A percentile compares a stretch with the other conserved stretches of the same genome.
phyloP scores from a whole-genome alignment of 495 filamentous ascomycete genomes.

The Penicillium odoratum region DNA sequence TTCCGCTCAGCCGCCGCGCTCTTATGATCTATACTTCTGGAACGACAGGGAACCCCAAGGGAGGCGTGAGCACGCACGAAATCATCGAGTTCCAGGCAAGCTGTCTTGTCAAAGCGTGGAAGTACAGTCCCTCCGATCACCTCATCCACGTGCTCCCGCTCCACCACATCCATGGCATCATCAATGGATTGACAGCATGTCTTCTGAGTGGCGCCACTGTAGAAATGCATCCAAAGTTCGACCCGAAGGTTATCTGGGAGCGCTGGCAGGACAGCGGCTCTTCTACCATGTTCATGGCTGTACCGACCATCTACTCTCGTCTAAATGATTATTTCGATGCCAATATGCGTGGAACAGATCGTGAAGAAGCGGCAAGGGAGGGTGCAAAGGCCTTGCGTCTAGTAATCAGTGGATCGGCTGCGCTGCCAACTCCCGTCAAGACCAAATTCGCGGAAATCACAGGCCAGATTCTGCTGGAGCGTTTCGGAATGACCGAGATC shows the following conservation, averaged over 20 bases:
- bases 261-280: conserved; percentile 41
- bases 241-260: conserved; percentile 43
- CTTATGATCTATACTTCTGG: conserved; percentile 51
- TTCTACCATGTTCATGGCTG: conserved; percentile 47
- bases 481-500: conserved; percentile 51
- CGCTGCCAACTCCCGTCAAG: conserved; percentile 45
- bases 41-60: conserved; percentile 47
- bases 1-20: conserved; percentile 34
- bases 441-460: conserved; percentile 41
- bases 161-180: conserved; percentile 47
- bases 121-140: conserved; percentile 35
- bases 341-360: conserved; percentile 40
- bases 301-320: conserved; percentile 49
- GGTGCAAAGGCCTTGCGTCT: conserved; percentile 40
- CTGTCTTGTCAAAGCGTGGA: conserved; percentile 39
- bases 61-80: conserved; percentile 45
- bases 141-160: conserved; percentile 49
- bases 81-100: conserved; percentile 46
- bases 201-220: conserved; percentile 42
- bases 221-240: conserved; percentile 48
- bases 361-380: conserved; percentile 30
- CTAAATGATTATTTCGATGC: conserved; percentile 48
- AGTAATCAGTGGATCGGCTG: conserved; percentile 45
- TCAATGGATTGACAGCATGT: conserved; percentile 42
- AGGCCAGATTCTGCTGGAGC: conserved; percentile 42